phyloP scores from a whole-genome alignment of 495 filamentous ascomycete genomes.

The Aspergillus ellipticus region DNA sequence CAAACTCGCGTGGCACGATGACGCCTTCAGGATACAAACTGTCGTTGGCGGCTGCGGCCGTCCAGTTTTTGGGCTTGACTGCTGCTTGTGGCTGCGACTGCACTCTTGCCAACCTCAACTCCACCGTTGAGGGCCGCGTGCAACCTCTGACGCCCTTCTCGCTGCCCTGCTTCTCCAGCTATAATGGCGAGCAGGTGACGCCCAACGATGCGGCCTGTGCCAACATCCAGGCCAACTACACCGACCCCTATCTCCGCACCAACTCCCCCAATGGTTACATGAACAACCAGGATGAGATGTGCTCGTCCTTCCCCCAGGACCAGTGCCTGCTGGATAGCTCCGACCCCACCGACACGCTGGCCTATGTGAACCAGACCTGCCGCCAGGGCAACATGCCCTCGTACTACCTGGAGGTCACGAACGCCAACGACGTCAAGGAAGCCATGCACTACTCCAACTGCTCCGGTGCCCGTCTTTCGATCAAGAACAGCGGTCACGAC shows the following conservation, averaged over 20 bases:
- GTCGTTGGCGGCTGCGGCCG: slow-evolving; percentile 4
- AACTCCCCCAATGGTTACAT: slow-evolving; percentile 30
- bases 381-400: slow-evolving; percentile 20
- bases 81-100: neutral
- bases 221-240: slow-evolving; percentile 29
- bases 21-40: slow-evolving; percentile 8
- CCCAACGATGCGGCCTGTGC: slow-evolving; percentile 25
- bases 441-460: slow-evolving; percentile 18
- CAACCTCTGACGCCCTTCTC: slow-evolving; percentile 12
- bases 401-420: slow-evolving; percentile 15
- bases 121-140: slow-evolving; percentile 12
- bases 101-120: slow-evolving; percentile 11
- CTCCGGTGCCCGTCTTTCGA: slow-evolving; percentile 16
- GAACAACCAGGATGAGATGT: slow-evolving; percentile 38
- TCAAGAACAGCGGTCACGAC: slow-evolving; percentile 58
- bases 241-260: slow-evolving; percentile 23
- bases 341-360: slow-evolving; percentile 15
- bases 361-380: slow-evolving; percentile 16
- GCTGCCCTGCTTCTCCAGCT: slow-evolving; percentile 25
- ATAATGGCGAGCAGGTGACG: slow-evolving; percentile 25
- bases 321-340: slow-evolving; percentile 37
- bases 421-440: slow-evolving; percentile 13
- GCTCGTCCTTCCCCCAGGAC: slow-evolving; percentile 29
- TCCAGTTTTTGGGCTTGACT: slow-evolving; percentile 5
- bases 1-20: slow-evolving; percentile 14